Evolutionary conservation across 108 stramenopile genomes (phyloP).

Genomic region (Skeletonema costatum): DNA sequence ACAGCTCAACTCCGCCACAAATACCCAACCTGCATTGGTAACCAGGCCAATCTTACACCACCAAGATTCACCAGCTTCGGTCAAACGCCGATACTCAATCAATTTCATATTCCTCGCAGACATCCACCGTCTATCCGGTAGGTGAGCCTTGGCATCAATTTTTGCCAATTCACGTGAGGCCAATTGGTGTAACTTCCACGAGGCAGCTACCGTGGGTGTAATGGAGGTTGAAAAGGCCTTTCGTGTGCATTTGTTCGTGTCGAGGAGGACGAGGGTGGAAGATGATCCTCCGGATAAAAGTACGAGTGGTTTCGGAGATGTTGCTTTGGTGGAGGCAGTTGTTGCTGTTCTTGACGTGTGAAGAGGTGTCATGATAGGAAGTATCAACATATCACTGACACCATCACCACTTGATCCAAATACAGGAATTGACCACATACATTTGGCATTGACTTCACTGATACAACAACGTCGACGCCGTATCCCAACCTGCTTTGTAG

Average conservation of each 20-base stretch:
- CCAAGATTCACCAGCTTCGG: neutral
- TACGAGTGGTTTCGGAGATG: constrained; percentile 20
- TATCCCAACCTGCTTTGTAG: constrained; percentile 1
- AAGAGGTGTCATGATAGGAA: neutral
- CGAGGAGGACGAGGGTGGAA: constrained; percentile 32
- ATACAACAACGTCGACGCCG: constrained; percentile 3
- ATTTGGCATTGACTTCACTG: constrained; percentile 22
- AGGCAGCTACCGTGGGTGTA: constrained; percentile 35
- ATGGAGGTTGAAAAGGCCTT: constrained; percentile 48
- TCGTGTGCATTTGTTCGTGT: constrained; percentile 40
- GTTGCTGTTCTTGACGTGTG: neutral
- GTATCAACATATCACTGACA: constrained; percentile 25
- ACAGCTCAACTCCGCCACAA: constrained; percentile 21
- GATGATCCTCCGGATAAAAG: constrained; percentile 36
- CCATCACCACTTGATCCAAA: constrained; percentile 34
- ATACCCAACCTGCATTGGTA: constrained; percentile 41
- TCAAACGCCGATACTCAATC: constrained; percentile 2
- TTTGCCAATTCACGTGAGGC: constrained; percentile 30
- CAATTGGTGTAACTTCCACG: constrained; percentile 30
- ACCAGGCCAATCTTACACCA: constrained; percentile 30
- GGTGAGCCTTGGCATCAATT: constrained; percentile 15
- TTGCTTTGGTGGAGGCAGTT: neutral
- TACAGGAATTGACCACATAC: constrained; percentile 41
- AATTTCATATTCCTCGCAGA: constrained; percentile 25
- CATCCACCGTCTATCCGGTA: constrained; percentile 44